These are phyloP conservation scores for Odonthalia washingtoniensis DNA, from an alignment of 31 red algal genomes.

Conservation along the genomic window DNA sequence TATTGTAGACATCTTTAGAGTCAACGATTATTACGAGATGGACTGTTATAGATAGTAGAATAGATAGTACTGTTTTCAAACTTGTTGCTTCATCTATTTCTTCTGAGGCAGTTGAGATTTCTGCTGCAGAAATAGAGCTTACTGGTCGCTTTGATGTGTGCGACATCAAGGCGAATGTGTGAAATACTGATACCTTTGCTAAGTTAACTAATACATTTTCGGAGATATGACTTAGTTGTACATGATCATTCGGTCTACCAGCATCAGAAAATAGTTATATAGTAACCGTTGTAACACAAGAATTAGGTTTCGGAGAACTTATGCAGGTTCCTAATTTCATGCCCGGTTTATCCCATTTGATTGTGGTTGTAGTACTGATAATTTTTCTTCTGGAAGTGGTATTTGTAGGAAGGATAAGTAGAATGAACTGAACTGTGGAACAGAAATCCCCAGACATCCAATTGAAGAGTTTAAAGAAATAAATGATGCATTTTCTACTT, in stretches of 20 bases:
- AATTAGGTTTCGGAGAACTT: not conserved
- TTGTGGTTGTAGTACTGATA: not conserved
- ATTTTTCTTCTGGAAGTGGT: not conserved
- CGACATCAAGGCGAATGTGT: not conserved
- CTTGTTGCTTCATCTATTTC: not conserved
- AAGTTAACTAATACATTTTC: slow-evolving; percentile 1
- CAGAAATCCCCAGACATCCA: not conserved
- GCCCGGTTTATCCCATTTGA: not conserved
- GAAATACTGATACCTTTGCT: not conserved
- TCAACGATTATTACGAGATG: slow-evolving; percentile 4
- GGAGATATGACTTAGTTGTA: not conserved
- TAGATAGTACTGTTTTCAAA: not conserved
- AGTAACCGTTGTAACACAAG: too few species aligned
- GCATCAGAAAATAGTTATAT: not conserved
- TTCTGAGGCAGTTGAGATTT: slow-evolving; percentile 2
- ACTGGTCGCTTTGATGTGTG: not conserved
- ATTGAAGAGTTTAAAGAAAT: not conserved
- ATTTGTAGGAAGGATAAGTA: not conserved
- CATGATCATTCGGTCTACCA: not conserved
- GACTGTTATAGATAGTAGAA: not conserved
- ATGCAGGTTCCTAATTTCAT: not conserved
- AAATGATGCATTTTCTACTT: not conserved
- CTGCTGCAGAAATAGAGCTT: not conserved
- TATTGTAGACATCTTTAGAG: slow-evolving; percentile 10
- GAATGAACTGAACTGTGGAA: not conserved